Evolutionary conservation across 768 basidiomycete species (phyloP), one percentile per base, ranked within the genome.

Genomic region (Collybiopsis luxurians): DNA sequence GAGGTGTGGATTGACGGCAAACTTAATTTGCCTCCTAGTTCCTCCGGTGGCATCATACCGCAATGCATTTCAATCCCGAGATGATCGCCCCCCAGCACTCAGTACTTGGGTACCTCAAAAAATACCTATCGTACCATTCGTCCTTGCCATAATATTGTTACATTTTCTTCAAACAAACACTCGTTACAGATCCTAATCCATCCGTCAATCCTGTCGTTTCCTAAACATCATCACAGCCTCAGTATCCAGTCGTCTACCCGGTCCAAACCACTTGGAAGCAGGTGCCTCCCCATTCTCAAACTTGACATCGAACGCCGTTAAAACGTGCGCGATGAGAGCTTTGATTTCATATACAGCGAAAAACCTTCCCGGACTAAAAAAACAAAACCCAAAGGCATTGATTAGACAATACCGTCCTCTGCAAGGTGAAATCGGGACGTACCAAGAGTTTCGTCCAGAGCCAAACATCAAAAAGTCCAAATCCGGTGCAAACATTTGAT

Each of bases 301-400:
- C 53, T 71, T 73, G 31, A 77, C 59, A 58, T 79, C 79, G 58
- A 78, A 79, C 39, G 68, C 73, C 56, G 74, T 44, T 21, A 75
- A 54, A 21, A 76, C 63, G 63, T 74, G 66, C 1, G 75, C 75
- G 17, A 74, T 62, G 61, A 79, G 70, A 6, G 69, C 69, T 63
- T 79, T 79, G 31, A 80, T 56, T 58, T 75, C 76, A 50, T 71
- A 76, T 23, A 73, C 73, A 17, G 76, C 76, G 60, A 79, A 78
- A 63, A 79, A 77, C 12, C 78, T 69, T 28, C 78, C 76, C n/a
- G 78, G 75, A 55, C 72, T 66, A 39, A 3, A 43, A 30, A 45
- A 55, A 43, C 15, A 36, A n/a, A n/a, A n/a, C n/a, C n/a, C n/a
- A n/a, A 27, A 26, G 56, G 12, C 42, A 19, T 19, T 28, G 27